Conservation (phyloP, 2,329 filamentous ascomycete species). For the Penicillium sp. region DNA sequence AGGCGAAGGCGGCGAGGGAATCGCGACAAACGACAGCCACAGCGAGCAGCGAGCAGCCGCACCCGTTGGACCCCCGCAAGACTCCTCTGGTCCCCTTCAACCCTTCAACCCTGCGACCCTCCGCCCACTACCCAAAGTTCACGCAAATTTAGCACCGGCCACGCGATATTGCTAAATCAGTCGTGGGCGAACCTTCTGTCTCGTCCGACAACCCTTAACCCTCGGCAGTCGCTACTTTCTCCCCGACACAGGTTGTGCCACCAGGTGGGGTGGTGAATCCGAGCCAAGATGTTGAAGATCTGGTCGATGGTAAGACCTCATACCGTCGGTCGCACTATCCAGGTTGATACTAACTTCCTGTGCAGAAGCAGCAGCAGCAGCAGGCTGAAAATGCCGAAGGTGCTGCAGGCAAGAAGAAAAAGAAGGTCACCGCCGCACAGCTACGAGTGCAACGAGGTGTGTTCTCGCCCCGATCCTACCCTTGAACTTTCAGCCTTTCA, state of each 20-base stretch:
- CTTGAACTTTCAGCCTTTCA: not conserved
- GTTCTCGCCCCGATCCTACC: constrained; percentile 15
- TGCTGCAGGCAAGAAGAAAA: constrained; percentile 82
- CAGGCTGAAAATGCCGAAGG: constrained; percentile 93
- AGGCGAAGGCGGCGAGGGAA: no score
- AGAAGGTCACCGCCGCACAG: constrained; percentile 97
- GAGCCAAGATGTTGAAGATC: constrained; percentile 89
- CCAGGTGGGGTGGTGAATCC: constrained; percentile 30
- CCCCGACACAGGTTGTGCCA: constrained; percentile 2
- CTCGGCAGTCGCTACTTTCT: not conserved
- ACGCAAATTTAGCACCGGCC: no score
- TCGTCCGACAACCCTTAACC: not conserved
- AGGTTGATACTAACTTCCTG: constrained; percentile 22
- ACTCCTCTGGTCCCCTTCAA: constrained; percentile 2
- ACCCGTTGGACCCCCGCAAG: constrained; percentile 10
- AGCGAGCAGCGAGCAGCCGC: no score
- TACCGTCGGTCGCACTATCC: not conserved
- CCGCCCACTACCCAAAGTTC: not conserved
- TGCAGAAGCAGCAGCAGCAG: constrained; percentile 78
- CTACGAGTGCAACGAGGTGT: constrained; percentile 93
- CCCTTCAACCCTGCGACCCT: constrained; percentile 5
- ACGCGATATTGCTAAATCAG: not conserved
- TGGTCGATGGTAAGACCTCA: constrained; percentile 84
- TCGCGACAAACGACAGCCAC: no score
- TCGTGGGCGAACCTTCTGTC: no score